Conservation (phyloP, 2,329 filamentous ascomycete species). For the Thelonectria discophora region DNA sequence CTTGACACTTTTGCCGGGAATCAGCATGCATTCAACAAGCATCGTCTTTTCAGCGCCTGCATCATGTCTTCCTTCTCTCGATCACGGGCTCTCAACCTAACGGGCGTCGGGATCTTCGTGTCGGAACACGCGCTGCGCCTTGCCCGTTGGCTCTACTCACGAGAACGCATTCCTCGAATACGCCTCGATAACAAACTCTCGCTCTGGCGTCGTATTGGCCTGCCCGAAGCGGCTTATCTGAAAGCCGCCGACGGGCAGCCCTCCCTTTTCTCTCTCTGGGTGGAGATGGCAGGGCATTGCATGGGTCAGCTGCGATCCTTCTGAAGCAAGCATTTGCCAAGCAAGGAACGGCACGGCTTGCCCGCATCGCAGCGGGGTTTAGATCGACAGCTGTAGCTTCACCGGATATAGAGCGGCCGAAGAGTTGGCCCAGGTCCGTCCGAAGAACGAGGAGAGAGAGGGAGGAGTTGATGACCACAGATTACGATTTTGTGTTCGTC, state of each 20-base stretch:
- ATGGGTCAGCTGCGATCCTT: constrained; percentile 5
- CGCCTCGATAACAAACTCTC: background rate
- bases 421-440: background rate
- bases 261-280: background rate
- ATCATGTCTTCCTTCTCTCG: background rate
- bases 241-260: background rate
- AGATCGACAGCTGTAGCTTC: background rate
- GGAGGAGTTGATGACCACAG: background rate
- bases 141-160: background rate
- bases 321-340: constrained; percentile 13
- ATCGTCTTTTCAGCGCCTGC: background rate
- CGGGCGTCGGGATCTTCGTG: background rate
- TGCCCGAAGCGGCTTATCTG: background rate
- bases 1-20: background rate
- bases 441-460: no score
- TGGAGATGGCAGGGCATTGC: background rate
- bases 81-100: background rate
- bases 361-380: constrained; percentile 7
- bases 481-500: background rate
- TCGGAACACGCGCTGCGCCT: background rate
- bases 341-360: constrained; percentile 13
- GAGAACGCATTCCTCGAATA: background rate
- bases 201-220: background rate
- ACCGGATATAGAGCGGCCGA: constrained; percentile 10
- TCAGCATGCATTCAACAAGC: no score